phyloP scores from a whole-genome alignment of 148 eudicot genomes.

The Chenopodium berlandieri region DNA sequence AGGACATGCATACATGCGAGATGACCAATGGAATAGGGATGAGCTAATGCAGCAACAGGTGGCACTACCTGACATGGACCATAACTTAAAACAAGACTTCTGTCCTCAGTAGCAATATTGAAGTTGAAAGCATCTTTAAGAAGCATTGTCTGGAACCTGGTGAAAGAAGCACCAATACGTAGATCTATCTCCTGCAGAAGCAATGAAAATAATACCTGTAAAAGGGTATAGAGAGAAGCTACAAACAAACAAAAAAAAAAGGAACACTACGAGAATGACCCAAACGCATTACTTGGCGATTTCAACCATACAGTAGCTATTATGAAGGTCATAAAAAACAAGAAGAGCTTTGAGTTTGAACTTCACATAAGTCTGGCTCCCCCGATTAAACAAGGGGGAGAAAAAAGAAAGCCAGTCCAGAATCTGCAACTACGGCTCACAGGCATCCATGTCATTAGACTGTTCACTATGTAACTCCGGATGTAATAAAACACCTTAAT shows the following conservation, averaged over 20 bases:
- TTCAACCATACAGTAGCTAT: not conserved
- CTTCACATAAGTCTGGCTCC: not conserved
- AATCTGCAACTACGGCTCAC: not conserved
- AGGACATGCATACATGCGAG: slow-evolving; percentile 7
- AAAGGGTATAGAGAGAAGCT: slow-evolving; percentile 8
- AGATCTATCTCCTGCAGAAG: slow-evolving; percentile 90
- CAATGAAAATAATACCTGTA: slow-evolving; percentile 15
- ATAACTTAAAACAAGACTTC: slow-evolving; percentile 73
- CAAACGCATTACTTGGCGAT: not conserved
- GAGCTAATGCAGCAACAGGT: slow-evolving; percentile 1
- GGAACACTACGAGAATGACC: slow-evolving; percentile 3
- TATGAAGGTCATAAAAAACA: not conserved
- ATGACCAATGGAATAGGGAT: not conserved
- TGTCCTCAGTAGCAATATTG: slow-evolving; percentile 60
- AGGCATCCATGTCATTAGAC: not conserved
- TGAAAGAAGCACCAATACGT: slow-evolving; percentile 97
- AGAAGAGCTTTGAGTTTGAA: not conserved
- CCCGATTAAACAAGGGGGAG: not conserved
- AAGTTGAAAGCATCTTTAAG: slow-evolving; percentile 81
- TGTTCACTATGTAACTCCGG: not conserved
- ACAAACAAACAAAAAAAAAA: not conserved
- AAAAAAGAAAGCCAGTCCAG: not conserved
- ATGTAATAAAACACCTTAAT: not conserved
- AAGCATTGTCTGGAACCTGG: slow-evolving; percentile 97
- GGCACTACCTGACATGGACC: slow-evolving; percentile 95